A percentile compares a stretch with the other conserved stretches of the same genome.
Conservation (phyloP, 1,284 basidiomycete species). For the Ustilago cynodontis region DNA sequence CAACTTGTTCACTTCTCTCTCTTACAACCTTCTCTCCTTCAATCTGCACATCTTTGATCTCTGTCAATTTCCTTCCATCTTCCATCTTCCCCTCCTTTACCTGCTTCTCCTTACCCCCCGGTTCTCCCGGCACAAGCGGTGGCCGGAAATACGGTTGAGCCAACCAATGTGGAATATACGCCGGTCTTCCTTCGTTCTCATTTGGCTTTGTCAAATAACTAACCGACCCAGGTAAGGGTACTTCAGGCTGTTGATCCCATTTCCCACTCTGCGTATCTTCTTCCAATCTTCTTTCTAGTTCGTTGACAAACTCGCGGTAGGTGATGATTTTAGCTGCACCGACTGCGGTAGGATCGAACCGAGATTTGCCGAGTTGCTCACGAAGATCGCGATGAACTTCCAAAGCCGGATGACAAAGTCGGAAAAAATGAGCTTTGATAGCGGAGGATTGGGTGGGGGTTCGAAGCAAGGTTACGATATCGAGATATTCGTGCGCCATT, state of each 20-base stretch:
- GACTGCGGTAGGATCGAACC: constrained; percentile 49
- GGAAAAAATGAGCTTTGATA: constrained; percentile 93
- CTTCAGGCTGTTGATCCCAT: constrained; percentile 22
- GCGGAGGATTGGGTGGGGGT: constrained; percentile 82
- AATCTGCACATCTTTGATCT: constrained; percentile 26
- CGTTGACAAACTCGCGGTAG: constrained; percentile 76
- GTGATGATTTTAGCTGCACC: constrained; percentile 73
- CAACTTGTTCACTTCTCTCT: constrained; percentile 14
- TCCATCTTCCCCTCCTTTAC: not conserved
- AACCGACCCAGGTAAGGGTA: constrained; percentile 29
- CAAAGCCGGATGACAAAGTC: constrained; percentile 85
- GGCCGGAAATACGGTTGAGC: constrained; percentile 86
- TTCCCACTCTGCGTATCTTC: constrained; percentile 70
- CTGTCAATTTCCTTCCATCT: not conserved
- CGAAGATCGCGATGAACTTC: constrained; percentile 79
- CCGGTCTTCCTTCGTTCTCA: constrained; percentile 68
- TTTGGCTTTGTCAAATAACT: constrained; percentile 59
- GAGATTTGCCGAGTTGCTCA: constrained; percentile 75
- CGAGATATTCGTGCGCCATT: constrained; percentile 87
- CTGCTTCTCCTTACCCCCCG: constrained; percentile 18
- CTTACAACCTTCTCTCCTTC: constrained; percentile 14
- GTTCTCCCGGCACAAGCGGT: constrained; percentile 26
- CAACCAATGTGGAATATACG: constrained; percentile 82
- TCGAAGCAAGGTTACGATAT: constrained; percentile 80
- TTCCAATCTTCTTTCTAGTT: constrained; percentile 79